Conservation (phyloP, 805 yeast genomes). For the Spathaspora arborariae region DNA sequence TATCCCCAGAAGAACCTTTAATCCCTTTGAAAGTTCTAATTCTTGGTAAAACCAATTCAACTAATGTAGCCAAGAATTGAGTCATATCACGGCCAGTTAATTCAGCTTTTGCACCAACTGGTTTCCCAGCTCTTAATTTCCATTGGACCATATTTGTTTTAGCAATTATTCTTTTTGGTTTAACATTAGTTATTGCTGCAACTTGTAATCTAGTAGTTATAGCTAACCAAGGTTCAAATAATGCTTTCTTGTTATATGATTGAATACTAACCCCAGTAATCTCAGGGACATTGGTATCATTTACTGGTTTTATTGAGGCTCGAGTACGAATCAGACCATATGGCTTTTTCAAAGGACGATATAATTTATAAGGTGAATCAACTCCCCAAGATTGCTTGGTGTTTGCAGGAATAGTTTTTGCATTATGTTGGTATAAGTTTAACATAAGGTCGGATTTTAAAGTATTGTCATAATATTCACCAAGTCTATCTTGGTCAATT, state of each 20-base stretch:
- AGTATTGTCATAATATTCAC: slow-evolving; percentile 72
- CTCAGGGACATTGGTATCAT: slow-evolving; percentile 67
- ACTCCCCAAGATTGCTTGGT: slow-evolving; percentile 85
- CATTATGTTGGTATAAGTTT: slow-evolving; percentile 69
- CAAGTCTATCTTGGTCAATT: slow-evolving; percentile 75
- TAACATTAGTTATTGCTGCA: slow-evolving; percentile 91
- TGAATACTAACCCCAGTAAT: slow-evolving; percentile 67
- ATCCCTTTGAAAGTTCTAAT: slow-evolving; percentile 84
- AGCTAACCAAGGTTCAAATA: slow-evolving; percentile 65
- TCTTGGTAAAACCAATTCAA: slow-evolving; percentile 91
- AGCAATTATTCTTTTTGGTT: slow-evolving; percentile 70
- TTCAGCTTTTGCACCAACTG: slow-evolving; percentile 84
- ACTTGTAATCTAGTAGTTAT: slow-evolving; percentile 74
- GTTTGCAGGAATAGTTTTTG: slow-evolving; percentile 52
- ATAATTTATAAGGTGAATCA: slow-evolving; percentile 81
- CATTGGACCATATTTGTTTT: slow-evolving; percentile 79
- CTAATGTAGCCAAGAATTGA: slow-evolving; percentile 80
- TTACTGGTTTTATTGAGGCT: slow-evolving; percentile 67
- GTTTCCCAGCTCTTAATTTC: slow-evolving; percentile 83
- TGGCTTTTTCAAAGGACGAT: slow-evolving; percentile 76
- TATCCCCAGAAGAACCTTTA: slow-evolving; percentile 73
- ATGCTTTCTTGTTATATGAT: slow-evolving; percentile 72
- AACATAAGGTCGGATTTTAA: slow-evolving; percentile 74
- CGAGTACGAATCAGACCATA: slow-evolving; percentile 70
- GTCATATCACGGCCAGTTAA: slow-evolving; percentile 77